A percentile compares a stretch with the other conserved stretches of the same genome.
These are phyloP conservation scores for Corylus heterophylla DNA, from an alignment of 306 rosid genomes.

Conservation along the genomic window DNA sequence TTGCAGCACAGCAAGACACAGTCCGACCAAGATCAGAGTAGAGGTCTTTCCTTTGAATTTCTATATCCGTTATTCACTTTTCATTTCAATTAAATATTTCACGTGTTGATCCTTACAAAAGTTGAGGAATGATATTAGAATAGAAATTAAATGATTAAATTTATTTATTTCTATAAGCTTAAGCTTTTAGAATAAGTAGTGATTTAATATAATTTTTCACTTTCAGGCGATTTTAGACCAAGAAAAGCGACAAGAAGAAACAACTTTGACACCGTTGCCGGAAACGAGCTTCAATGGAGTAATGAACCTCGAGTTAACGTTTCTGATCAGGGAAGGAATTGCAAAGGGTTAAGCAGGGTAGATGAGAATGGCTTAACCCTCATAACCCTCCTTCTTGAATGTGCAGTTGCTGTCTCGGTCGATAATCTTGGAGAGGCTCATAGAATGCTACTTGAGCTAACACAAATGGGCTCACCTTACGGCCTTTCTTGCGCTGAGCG, in stretches of 20 bases:
- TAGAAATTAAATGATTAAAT: too few species aligned
- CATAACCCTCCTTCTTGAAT: conserved; percentile 68
- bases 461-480: conserved; percentile 75
- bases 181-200: too few species aligned
- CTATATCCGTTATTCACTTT: too few species aligned
- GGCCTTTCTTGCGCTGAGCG: conserved; percentile 77
- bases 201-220: conserved; percentile 11
- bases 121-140: too few species aligned
- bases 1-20: conserved; percentile 28
- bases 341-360: conserved; percentile 15
- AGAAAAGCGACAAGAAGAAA: conserved; percentile 31
- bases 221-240: conserved; percentile 28
- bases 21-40: conserved; percentile 4
- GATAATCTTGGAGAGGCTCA: conserved; percentile 75
- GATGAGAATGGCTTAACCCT: conserved; percentile 51
- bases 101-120: too few species aligned
- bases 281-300: conserved; percentile 31
- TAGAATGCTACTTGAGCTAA: conserved; percentile 60
- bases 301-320: conserved; percentile 34
- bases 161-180: too few species aligned
- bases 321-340: conserved; percentile 7
- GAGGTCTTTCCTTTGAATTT: too few species aligned
- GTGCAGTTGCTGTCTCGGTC: conserved; percentile 79
- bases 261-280: conserved; percentile 14
- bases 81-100: too few species aligned